Conservation (phyloP, 768 basidiomycete species). For the Lentinula guzmanii region DNA sequence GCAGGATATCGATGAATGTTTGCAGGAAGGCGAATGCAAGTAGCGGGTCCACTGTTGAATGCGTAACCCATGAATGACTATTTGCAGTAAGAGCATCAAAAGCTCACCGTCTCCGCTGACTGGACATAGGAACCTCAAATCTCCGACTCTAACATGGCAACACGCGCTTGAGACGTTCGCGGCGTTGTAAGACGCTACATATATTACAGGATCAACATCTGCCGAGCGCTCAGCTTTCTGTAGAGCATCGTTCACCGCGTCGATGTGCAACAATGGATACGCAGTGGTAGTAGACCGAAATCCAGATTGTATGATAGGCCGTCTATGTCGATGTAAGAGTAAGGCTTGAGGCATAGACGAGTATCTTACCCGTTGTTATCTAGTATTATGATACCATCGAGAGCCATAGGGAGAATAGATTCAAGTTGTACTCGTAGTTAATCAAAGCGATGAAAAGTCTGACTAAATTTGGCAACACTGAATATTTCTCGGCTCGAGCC, state of each 20-base stretch:
- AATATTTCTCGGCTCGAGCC: too few species aligned
- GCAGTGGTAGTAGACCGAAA: constrained; percentile 74
- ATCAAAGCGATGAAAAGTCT: neutral
- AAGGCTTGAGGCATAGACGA: neutral
- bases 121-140: constrained; percentile 73
- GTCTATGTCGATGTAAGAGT: constrained; percentile 24
- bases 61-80: neutral
- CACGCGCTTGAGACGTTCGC: constrained; percentile 60
- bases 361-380: constrained; percentile 63
- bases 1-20: constrained; percentile 76
- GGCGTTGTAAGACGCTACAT: constrained; percentile 46
- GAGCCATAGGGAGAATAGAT: constrained; percentile 45
- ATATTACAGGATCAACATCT: constrained; percentile 71
- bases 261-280: constrained; percentile 82
- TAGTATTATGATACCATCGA: constrained; percentile 78
- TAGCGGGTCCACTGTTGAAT: constrained; percentile 31
- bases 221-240: constrained; percentile 32
- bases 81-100: neutral
- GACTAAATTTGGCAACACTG: neutral
- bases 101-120: constrained; percentile 81
- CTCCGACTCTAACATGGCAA: constrained; percentile 76
- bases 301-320: constrained; percentile 85
- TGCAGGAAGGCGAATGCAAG: constrained; percentile 87
- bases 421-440: neutral
- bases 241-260: constrained; percentile 56